Evolutionary conservation across 345 rosid species (phyloP).

Genomic region (Abelmoschus esculentus): DNA sequence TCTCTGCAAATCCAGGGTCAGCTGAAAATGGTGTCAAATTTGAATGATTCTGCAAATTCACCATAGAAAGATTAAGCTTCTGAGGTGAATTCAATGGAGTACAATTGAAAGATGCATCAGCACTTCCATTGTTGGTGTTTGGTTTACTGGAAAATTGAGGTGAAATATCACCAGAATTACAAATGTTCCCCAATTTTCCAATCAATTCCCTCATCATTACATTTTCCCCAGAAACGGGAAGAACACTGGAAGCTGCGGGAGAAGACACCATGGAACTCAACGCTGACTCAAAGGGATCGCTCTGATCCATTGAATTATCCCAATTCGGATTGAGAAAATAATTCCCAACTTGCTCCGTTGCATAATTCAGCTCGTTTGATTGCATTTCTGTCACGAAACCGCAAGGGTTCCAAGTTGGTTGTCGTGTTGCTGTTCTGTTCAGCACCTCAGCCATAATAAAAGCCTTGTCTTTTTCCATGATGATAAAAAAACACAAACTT

Average conservation of each 20-base stretch:
- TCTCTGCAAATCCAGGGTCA: conserved; percentile 43
- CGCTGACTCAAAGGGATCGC: conserved; percentile 67
- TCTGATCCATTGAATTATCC: conserved; percentile 55
- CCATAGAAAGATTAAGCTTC: conserved; percentile 33
- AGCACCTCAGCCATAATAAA: conserved; percentile 13
- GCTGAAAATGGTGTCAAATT: conserved; percentile 29
- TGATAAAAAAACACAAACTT: not conserved
- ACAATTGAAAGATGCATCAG: conserved; percentile 31
- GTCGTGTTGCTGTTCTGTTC: conserved; percentile 1
- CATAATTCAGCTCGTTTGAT: conserved; percentile 14
- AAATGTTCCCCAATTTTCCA: conserved; percentile 60
- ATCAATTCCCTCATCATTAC: conserved; percentile 55
- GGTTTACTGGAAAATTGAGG: conserved; percentile 20
- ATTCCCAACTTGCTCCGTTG: conserved; percentile 18
- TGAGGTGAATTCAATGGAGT: conserved; percentile 61
- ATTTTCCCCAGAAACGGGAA: conserved; percentile 25
- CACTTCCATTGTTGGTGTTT: conserved; percentile 25
- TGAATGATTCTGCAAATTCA: conserved; percentile 27
- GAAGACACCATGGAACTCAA: conserved; percentile 58
- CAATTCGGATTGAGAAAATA: conserved; percentile 28
- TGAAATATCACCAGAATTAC: conserved; percentile 34
- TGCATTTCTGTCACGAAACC: conserved; percentile 23
- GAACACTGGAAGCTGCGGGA: conserved; percentile 34
- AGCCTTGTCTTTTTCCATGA: conserved; percentile 28
- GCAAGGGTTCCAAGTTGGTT: conserved; percentile 20